phyloP scores from a whole-genome alignment of 2,329 filamentous ascomycete species.

The Diaporthe longicolla region DNA sequence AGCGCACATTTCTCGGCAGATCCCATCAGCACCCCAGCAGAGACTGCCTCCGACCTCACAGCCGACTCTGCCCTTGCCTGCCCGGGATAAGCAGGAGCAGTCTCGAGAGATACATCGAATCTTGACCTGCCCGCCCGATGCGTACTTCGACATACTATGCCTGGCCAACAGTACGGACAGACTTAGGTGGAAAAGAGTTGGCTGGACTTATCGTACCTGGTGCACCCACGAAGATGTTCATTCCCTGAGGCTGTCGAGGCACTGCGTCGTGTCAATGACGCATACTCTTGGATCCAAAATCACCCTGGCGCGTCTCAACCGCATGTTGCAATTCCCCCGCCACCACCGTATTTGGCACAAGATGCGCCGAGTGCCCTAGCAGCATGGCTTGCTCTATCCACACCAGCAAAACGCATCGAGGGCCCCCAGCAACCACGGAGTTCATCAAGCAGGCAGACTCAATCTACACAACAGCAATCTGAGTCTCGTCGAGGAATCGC shows the following conservation, averaged over 20 bases:
- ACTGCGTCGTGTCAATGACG: background rate
- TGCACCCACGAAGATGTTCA: background rate
- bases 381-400: too few species aligned
- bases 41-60: background rate
- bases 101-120: background rate
- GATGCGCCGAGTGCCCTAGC: too few species aligned
- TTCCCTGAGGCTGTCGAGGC: background rate
- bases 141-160: conserved; percentile 7
- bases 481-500: too few species aligned
- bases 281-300: background rate
- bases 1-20: background rate
- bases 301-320: background rate
- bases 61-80: background rate
- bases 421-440: too few species aligned
- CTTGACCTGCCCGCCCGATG: background rate
- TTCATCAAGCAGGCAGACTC: background rate
- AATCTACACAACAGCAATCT: background rate
- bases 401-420: too few species aligned
- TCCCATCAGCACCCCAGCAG: too few species aligned
- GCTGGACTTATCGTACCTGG: background rate
- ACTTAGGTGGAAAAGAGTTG: background rate
- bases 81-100: background rate
- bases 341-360: background rate
- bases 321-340: background rate
- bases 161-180: background rate